Evolutionary conservation across 345 rosid species (phyloP).

Genomic region (Populus ilicifolia): DNA sequence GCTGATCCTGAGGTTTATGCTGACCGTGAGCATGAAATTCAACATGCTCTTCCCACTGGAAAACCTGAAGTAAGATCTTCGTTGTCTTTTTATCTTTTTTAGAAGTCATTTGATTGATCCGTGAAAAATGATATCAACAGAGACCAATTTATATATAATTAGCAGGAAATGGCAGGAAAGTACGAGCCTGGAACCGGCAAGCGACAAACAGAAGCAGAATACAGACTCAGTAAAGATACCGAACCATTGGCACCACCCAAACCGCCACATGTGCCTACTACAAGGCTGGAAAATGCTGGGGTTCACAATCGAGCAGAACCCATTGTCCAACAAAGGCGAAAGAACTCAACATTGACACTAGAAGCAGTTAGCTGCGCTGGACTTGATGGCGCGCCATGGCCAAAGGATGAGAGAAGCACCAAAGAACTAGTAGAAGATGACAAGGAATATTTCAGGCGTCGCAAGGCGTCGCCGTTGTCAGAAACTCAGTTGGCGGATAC

Average conservation of each 20-base stretch:
- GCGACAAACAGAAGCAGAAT: constrained; percentile 19
- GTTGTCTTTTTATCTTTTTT: not conserved
- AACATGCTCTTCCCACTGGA: constrained; percentile 40
- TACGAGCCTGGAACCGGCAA: constrained; percentile 38
- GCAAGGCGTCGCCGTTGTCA: constrained; percentile 69
- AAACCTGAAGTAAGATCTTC: constrained; percentile 39
- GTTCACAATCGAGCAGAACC: constrained; percentile 47
- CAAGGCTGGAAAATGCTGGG: constrained; percentile 40
- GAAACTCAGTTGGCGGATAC: constrained; percentile 65
- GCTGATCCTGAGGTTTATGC: constrained; percentile 39
- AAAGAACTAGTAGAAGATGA: constrained; percentile 19
- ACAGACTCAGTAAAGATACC: constrained; percentile 23
- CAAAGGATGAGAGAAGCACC: constrained; percentile 17
- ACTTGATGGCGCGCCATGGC: constrained; percentile 54
- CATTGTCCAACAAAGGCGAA: constrained; percentile 44
- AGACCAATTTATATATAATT: not conserved
- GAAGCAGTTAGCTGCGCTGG: constrained; percentile 47
- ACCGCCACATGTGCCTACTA: constrained; percentile 35
- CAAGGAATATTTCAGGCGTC: constrained; percentile 44
- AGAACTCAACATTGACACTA: constrained; percentile 2
- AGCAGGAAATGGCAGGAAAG: constrained; percentile 41
- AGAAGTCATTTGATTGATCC: not conserved
- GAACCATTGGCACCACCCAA: constrained; percentile 41
- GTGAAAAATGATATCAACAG: not conserved
- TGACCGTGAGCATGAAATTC: constrained; percentile 32